A percentile compares a stretch with the other conserved stretches of the same genome.
phyloP scores from a whole-genome alignment of 2,329 filamentous ascomycete genomes.

The Biscogniauxia mediterranea region DNA sequence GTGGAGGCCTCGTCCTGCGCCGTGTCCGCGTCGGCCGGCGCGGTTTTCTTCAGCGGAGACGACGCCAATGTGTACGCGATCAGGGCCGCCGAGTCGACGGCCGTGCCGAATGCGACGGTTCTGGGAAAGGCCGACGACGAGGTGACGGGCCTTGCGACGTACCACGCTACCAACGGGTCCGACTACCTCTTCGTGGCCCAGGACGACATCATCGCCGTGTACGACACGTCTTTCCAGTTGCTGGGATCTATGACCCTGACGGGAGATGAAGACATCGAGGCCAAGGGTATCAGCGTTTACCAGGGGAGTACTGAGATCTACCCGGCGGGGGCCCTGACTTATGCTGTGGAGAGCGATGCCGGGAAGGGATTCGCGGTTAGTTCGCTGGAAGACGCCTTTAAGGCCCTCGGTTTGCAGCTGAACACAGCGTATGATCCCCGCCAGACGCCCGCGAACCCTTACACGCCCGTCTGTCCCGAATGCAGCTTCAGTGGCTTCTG shows the following conservation, averaged over 20 bases:
- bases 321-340: constrained; percentile 39
- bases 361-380: constrained; percentile 39
- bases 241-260: constrained; percentile 38
- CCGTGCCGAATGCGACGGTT: constrained; percentile 34
- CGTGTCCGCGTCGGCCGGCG: constrained; percentile 34
- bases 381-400: constrained; percentile 37
- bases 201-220: constrained; percentile 38
- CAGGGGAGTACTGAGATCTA: constrained; percentile 37
- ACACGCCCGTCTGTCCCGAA: constrained; percentile 32
- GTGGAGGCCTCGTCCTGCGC: constrained; percentile 45
- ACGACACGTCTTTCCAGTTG: constrained; percentile 34
- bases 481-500: constrained; percentile 42
- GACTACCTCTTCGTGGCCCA: constrained; percentile 44
- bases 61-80: constrained; percentile 39
- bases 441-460: constrained; percentile 18
- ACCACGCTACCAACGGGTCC: constrained; percentile 34
- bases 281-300: constrained; percentile 41
- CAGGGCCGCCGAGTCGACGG: constrained; percentile 38
- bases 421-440: constrained; percentile 41
- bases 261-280: constrained; percentile 41
- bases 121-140: constrained; percentile 37
- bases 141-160: constrained; percentile 42
- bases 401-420: constrained; percentile 31
- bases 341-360: constrained; percentile 40
- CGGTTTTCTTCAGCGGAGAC: constrained; percentile 41